phyloP scores from a whole-genome alignment of 805 yeast genomes.

The Yamadazyma endophytica region DNA sequence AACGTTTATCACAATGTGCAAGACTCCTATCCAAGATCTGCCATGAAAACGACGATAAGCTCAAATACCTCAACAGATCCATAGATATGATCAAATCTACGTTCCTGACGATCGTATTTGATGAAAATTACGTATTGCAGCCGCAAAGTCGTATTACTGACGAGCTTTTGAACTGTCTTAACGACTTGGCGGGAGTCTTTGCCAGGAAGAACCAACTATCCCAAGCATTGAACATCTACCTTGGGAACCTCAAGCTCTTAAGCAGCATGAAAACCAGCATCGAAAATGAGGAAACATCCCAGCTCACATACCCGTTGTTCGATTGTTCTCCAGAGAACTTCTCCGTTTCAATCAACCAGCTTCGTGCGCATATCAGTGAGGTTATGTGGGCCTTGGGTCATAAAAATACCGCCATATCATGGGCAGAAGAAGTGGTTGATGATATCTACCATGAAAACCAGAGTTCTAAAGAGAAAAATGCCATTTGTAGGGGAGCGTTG shows the following conservation, averaged over 20 bases:
- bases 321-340: slow-evolving; percentile 28
- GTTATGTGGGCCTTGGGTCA: slow-evolving; percentile 39
- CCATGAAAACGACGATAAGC: slow-evolving; percentile 15
- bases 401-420: slow-evolving; percentile 33
- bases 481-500: slow-evolving; percentile 27
- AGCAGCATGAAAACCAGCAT: slow-evolving; percentile 15
- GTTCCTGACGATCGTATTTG: slow-evolving; percentile 20
- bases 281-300: slow-evolving; percentile 15
- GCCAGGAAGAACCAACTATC: slow-evolving; percentile 19
- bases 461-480: slow-evolving; percentile 20
- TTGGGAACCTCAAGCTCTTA: slow-evolving; percentile 28
- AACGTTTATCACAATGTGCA: slow-evolving; percentile 36
- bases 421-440: slow-evolving; percentile 40
- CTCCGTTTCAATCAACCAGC: slow-evolving; percentile 24
- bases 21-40: slow-evolving; percentile 28
- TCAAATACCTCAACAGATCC: slow-evolving; percentile 25
- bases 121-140: slow-evolving; percentile 21
- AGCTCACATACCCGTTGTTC: slow-evolving; percentile 32
- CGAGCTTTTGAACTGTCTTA: slow-evolving; percentile 30
- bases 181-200: slow-evolving; percentile 28
- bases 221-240: slow-evolving; percentile 31
- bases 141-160: slow-evolving; percentile 29
- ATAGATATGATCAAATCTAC: slow-evolving; percentile 29
- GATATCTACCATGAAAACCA: slow-evolving; percentile 28
- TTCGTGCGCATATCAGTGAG: slow-evolving; percentile 37